phyloP scores from a whole-genome alignment of 495 filamentous ascomycete species.

The Xylaria sp. region DNA sequence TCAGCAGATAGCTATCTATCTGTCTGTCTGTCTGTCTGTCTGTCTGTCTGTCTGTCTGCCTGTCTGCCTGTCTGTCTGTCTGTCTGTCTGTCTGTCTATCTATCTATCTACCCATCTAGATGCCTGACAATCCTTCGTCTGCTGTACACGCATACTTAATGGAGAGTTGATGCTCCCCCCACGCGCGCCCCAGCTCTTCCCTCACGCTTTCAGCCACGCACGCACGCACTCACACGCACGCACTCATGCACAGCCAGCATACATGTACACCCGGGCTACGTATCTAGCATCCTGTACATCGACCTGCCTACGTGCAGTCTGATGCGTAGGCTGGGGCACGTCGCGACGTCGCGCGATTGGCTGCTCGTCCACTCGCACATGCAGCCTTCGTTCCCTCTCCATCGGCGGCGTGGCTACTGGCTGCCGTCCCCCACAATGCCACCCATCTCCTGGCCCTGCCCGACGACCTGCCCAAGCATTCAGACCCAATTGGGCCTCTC shows the following conservation, averaged over 20 bases:
- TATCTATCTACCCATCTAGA: too few species aligned
- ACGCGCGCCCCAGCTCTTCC: not conserved
- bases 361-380: too few species aligned
- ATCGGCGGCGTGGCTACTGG: not conserved
- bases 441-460: not conserved
- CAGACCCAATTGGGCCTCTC: slow-evolving; percentile 13
- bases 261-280: not conserved
- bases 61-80: too few species aligned
- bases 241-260: not conserved
- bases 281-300: not conserved
- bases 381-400: not conserved
- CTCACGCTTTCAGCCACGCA: slow-evolving; percentile 1
- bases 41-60: too few species aligned
- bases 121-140: not conserved
- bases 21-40: too few species aligned
- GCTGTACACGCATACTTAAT: not conserved
- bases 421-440: not conserved
- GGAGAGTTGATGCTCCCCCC: not conserved
- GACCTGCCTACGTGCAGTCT: too few species aligned
- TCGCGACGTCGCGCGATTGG: slow-evolving; percentile 6
- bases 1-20: too few species aligned
- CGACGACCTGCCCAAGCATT: not conserved
- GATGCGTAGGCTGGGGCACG: not conserved
- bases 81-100: too few species aligned
- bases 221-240: not conserved